Conservation (phyloP, 2,329 filamentous ascomycete species). For the Penicillium sp. region DNA sequence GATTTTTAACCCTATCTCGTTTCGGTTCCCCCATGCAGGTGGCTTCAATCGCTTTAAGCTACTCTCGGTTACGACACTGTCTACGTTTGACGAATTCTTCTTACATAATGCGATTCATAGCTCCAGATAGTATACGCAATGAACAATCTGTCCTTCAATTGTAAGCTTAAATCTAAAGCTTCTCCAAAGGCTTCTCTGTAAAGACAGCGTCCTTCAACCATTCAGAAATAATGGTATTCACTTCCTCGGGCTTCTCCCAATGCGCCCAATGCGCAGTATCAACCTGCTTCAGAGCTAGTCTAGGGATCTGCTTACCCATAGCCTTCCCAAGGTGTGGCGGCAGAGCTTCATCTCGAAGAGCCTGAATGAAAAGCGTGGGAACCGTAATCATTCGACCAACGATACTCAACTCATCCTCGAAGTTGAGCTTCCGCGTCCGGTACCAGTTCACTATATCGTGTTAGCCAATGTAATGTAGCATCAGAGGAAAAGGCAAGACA, state of each 20-base stretch:
- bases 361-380: conserved; percentile 74
- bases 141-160: background rate
- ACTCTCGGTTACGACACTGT: background rate
- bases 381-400: conserved; percentile 50
- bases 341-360: conserved; percentile 69
- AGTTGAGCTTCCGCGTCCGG: conserved; percentile 70
- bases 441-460: conserved; percentile 73
- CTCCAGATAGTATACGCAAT: background rate
- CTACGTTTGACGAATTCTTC: background rate
- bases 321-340: conserved; percentile 67
- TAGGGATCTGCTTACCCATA: conserved; percentile 68
- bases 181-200: conserved; percentile 42
- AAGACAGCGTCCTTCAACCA: conserved; percentile 65
- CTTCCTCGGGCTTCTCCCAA: conserved; percentile 67
- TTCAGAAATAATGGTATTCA: conserved; percentile 66
- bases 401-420: conserved; percentile 64
- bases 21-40: background rate
- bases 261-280: conserved; percentile 78
- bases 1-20: conserved; percentile 23
- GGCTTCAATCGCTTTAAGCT: background rate
- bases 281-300: conserved; percentile 66
- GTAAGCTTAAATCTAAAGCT: conserved; percentile 35
- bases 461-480: background rate
- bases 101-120: background rate
- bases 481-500: conserved; percentile 21